phyloP scores from a whole-genome alignment of 2,329 filamentous ascomycete genomes.

The Aspergillus calidoustus region DNA sequence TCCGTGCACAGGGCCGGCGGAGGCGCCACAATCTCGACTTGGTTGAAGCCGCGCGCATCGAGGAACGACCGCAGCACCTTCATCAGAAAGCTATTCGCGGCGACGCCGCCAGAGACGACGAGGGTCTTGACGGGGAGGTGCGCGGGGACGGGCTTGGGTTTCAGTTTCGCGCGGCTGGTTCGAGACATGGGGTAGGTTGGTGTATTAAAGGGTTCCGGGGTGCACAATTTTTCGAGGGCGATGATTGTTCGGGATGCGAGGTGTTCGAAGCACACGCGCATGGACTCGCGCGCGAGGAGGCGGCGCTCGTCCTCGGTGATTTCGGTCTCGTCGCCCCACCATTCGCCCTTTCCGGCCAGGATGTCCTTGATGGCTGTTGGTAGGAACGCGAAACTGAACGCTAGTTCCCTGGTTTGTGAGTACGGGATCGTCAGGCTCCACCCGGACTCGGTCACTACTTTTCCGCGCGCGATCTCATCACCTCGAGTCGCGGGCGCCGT shows the following conservation, averaged over 20 bases:
- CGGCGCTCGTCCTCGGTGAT: conserved; percentile 66
- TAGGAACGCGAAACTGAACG: conserved; percentile 77
- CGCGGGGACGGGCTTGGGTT: not conserved
- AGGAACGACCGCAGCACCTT: conserved; percentile 67
- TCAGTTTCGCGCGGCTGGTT: conserved; percentile 10
- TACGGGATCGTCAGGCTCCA: conserved; percentile 76
- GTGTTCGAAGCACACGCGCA: conserved; percentile 87
- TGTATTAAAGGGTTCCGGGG: too few species aligned
- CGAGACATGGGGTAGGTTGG: too few species aligned
- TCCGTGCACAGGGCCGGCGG: conserved; percentile 82
- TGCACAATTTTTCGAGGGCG: conserved; percentile 57
- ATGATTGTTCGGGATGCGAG: conserved; percentile 75
- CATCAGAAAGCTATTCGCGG: conserved; percentile 78
- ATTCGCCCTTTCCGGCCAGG: conserved; percentile 44
- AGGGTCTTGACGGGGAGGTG: conserved; percentile 59
- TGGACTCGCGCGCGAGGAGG: conserved; percentile 71
- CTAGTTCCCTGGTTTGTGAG: conserved; percentile 60
- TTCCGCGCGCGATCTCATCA: conserved; percentile 58
- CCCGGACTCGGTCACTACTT: conserved; percentile 55
- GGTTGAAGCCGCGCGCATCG: conserved; percentile 66
- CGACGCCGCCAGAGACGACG: conserved; percentile 89
- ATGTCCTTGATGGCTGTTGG: conserved; percentile 67
- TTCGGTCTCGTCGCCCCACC: conserved; percentile 37
- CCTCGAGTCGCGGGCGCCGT: conserved; percentile 59
- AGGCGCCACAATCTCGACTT: conserved; percentile 72